phyloP scores from a whole-genome alignment of 768 basidiomycete genomes.

The Leccinellum rugosiceps region DNA sequence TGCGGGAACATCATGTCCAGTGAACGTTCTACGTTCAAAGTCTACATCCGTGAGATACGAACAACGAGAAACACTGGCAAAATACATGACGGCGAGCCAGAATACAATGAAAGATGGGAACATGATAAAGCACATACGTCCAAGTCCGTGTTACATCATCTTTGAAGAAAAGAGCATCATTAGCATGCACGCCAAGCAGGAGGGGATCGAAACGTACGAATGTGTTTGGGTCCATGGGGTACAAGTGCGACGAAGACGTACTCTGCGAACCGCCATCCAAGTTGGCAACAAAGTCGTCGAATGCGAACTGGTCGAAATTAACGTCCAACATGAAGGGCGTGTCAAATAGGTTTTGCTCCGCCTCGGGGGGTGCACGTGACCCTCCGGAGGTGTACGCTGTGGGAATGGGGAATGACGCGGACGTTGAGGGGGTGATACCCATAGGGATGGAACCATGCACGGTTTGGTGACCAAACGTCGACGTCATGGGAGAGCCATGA shows the following conservation, averaged over 20 bases:
- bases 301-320: slow-evolving; percentile 23
- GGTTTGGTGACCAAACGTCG: slow-evolving; percentile 7
- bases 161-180: slow-evolving; percentile 7
- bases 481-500: slow-evolving; percentile 13
- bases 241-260: slow-evolving; percentile 29
- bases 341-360: slow-evolving; percentile 26
- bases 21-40: slow-evolving; percentile 15
- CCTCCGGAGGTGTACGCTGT: not conserved
- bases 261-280: slow-evolving; percentile 15
- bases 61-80: not conserved
- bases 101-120: not conserved
- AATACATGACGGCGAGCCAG: not conserved
- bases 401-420: slow-evolving; percentile 4
- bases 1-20: not conserved
- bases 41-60: slow-evolving; percentile 1
- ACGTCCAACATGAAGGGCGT: slow-evolving; percentile 32
- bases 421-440: not conserved
- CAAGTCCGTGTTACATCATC: slow-evolving; percentile 23
- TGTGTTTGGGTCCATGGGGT: slow-evolving; percentile 29
- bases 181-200: slow-evolving; percentile 3
- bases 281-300: slow-evolving; percentile 25
- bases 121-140: not conserved
- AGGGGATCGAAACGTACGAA: slow-evolving; percentile 29
- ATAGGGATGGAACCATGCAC: not conserved
- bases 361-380: not conserved